Base-by-base conservation (phyloP, 2,329 filamentous ascomycete species). In the Pseudogymnoascus sp. region DNA sequence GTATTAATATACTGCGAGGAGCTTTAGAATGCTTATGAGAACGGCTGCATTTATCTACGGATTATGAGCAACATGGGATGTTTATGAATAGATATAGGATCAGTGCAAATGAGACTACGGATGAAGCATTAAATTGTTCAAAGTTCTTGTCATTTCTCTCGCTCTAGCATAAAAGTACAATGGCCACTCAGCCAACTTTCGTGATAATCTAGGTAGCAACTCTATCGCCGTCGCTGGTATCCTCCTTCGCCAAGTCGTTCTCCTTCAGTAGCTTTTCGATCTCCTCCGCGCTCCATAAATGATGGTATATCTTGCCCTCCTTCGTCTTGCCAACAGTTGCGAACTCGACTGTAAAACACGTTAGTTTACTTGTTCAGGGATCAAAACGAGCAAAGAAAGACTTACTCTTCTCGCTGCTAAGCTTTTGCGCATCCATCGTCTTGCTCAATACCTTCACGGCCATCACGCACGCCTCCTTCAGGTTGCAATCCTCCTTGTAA, bases 381-480 rank as follows among this genome's bases (percentile, higher is more conserved):
- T 16, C 4, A 38, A 23, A 39, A 31, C 31, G 14, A 41, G 11
- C 29, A 19, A 23, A 8, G 49, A 6, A 23, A 23, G 45, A 81
- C 90, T 77, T 79, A 96, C 92, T 96, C 85, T 99, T 99, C 83
- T 99, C 94, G 74, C 92, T 96, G 81, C 92, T 97, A 74, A 99
- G 79, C 83, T 97, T 99, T 62, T 93, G 97, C 62, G 92, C 96
- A 76, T 99, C 94, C 95, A 99, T 99, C 5, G 94, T 99, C 87
- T 99, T 99, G 84, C 94, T 97, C 68, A 99, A 79, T 66, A 99
- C 94, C 84, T 99, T 99, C 75, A 99, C 94, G 10, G 94, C 94
- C 83, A 97, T 89, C 62, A 89, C 92, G 75, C 94, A 99, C 4
- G 95, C 94, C 80, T 99, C 94, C 80, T 96, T 91, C 73, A 99